Evolutionary conservation across 495 filamentous ascomycete genomes (phyloP).

Genomic region (Penicillium chermesinum): DNA sequence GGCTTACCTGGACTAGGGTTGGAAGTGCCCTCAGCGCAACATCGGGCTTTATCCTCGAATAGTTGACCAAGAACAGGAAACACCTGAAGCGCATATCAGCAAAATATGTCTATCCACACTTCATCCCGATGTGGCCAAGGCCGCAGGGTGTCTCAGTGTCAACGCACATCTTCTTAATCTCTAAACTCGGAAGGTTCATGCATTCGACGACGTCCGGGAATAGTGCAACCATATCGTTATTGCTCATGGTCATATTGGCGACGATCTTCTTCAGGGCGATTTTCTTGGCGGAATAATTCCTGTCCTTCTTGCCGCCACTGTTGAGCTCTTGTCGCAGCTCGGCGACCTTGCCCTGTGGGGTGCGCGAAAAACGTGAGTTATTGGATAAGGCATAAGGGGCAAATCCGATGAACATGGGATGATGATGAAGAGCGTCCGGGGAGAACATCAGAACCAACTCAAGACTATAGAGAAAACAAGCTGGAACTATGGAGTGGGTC

Average conservation of each 20-base stretch:
- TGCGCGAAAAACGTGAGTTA: conserved; percentile 37
- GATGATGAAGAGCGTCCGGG: neutral
- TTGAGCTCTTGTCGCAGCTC: conserved; percentile 94
- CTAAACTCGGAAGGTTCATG: conserved; percentile 88
- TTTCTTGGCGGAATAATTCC: conserved; percentile 94
- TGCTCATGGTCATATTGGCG: conserved; percentile 99
- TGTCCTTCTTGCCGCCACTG: conserved; percentile 94
- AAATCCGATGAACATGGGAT: conserved; percentile 29
- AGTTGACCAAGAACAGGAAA: conserved; percentile 96
- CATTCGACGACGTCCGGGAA: conserved; percentile 93
- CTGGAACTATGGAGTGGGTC: conserved; percentile 3
- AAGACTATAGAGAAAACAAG: neutral
- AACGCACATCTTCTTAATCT: conserved; percentile 99
- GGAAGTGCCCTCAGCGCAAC: conserved; percentile 90
- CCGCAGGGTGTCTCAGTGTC: too few species aligned
- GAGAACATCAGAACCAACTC: conserved; percentile 1
- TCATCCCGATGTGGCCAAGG: too few species aligned
- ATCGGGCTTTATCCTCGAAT: conserved; percentile 90
- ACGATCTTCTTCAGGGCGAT: conserved; percentile 99
- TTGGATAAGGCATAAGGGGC: conserved; percentile 24
- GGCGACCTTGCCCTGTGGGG: conserved; percentile 90
- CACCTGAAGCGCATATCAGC: conserved; percentile 58
- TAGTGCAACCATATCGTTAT: conserved; percentile 97
- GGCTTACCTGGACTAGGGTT: conserved; percentile 69
- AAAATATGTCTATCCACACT: neutral